Conservation (phyloP, 345 rosid species). For the Eucalyptus guilfoylei region DNA sequence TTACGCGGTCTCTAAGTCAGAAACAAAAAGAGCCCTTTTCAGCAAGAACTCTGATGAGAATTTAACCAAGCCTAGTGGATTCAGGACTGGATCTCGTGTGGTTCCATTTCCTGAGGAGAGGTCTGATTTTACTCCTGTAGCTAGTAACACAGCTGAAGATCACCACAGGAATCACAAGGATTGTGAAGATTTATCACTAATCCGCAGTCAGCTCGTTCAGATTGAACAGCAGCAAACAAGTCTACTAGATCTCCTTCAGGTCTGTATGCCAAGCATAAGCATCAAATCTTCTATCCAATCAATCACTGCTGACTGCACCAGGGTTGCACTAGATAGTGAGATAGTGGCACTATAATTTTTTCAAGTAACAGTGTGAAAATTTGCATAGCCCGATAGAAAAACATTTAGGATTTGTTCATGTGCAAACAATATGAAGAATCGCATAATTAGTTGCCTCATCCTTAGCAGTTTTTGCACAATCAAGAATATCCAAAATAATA, state of each 20-base stretch:
- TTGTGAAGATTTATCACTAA: slow-evolving; percentile 55
- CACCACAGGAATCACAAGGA: slow-evolving; percentile 54
- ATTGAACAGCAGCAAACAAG: slow-evolving; percentile 90
- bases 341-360: not conserved
- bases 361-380: not conserved
- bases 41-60: slow-evolving; percentile 37
- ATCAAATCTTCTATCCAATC: not conserved
- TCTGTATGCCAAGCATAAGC: slow-evolving; percentile 15
- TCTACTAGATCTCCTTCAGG: slow-evolving; percentile 88
- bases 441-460: not conserved
- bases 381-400: not conserved
- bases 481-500: not conserved
- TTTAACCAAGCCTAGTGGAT: slow-evolving; percentile 32
- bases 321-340: not conserved
- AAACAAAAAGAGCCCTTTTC: slow-evolving; percentile 30
- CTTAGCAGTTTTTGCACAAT: not conserved
- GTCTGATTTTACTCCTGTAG: slow-evolving; percentile 10
- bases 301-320: not conserved
- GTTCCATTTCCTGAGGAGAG: slow-evolving; percentile 34
- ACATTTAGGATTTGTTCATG: not conserved
- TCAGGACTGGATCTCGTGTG: slow-evolving; percentile 49
- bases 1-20: slow-evolving; percentile 16
- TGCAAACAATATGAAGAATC: not conserved
- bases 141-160: slow-evolving; percentile 32
- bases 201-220: slow-evolving; percentile 82